A percentile compares a stretch with the other conserved stretches of the same genome.
Conservation (phyloP, 2,329 filamentous ascomycete species). For the Botrytis elliptica region DNA sequence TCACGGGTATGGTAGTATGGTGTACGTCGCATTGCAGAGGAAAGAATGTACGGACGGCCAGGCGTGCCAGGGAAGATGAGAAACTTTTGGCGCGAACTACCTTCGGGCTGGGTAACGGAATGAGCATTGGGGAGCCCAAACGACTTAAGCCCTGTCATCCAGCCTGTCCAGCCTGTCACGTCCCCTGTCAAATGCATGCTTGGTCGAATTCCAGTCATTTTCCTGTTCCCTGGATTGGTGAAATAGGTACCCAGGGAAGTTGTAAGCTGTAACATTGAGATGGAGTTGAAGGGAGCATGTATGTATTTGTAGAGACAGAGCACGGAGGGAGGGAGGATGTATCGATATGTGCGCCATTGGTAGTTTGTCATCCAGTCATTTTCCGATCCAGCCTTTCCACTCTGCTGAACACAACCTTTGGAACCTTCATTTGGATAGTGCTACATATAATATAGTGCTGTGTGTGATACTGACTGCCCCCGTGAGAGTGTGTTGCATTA, state of each 20-base stretch:
- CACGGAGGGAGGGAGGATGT: background rate
- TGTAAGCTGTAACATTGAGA: background rate
- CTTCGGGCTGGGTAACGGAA: background rate
- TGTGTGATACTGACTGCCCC: background rate
- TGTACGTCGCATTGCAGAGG: conserved; percentile 8
- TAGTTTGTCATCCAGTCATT: conserved; percentile 12
- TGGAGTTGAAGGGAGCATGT: background rate
- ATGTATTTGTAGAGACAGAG: background rate
- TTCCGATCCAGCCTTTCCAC: background rate
- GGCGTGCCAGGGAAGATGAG: background rate
- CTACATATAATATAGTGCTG: background rate
- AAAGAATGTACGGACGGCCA: background rate
- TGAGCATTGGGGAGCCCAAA: background rate
- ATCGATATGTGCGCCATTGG: background rate
- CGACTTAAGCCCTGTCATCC: conserved; percentile 1
- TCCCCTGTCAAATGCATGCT: background rate
- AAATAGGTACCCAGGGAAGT: background rate
- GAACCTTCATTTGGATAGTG: background rate
- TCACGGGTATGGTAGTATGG: background rate
- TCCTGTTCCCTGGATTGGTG: background rate
- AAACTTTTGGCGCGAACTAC: background rate
- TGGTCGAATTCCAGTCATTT: background rate
- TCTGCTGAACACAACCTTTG: background rate
- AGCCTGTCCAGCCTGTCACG: background rate
- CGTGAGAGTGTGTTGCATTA: background rate